These are phyloP conservation scores for Dichotomocladium elegans DNA, from an alignment of 371 early-diverging fungal species.

Conservation along the genomic window DNA sequence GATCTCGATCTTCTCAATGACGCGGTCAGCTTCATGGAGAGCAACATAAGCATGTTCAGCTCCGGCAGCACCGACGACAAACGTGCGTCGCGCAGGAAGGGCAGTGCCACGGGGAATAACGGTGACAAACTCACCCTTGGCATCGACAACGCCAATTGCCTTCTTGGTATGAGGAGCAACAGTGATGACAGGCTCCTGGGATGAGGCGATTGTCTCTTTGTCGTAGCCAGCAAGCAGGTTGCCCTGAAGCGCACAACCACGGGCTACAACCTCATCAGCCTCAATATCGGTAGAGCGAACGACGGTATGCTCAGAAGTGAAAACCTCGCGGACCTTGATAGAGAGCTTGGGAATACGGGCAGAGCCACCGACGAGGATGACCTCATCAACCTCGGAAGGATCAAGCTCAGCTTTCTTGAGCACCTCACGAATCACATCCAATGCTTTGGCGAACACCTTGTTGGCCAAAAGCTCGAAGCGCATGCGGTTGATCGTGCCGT, in stretches of 20 bases:
- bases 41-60: slow-evolving; percentile 75
- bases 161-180: slow-evolving; percentile 68
- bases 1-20: slow-evolving; percentile 58
- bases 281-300: slow-evolving; percentile 55
- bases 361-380: slow-evolving; percentile 97
- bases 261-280: slow-evolving; percentile 97
- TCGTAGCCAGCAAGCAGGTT: slow-evolving; percentile 60
- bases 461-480: slow-evolving; percentile 91
- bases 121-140: slow-evolving; percentile 69
- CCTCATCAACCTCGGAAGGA: slow-evolving; percentile 73
- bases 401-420: slow-evolving; percentile 68
- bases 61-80: slow-evolving; percentile 67
- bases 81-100: slow-evolving; percentile 76
- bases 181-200: slow-evolving; percentile 58
- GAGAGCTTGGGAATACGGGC: slow-evolving; percentile 98
- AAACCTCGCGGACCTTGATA: slow-evolving; percentile 75
- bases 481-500: slow-evolving; percentile 80
- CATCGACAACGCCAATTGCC: slow-evolving; percentile 75
- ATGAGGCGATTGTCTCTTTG: slow-evolving; percentile 50
- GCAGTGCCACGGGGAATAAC: slow-evolving; percentile 82
- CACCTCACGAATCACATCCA: slow-evolving; percentile 70
- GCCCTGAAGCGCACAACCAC: slow-evolving; percentile 98
- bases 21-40: slow-evolving; percentile 76
- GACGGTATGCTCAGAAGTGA: slow-evolving; percentile 80
- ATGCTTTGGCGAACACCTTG: slow-evolving; percentile 76